Conservation (phyloP, 805 yeast species). For the Komagataella kurtzmanii region DNA sequence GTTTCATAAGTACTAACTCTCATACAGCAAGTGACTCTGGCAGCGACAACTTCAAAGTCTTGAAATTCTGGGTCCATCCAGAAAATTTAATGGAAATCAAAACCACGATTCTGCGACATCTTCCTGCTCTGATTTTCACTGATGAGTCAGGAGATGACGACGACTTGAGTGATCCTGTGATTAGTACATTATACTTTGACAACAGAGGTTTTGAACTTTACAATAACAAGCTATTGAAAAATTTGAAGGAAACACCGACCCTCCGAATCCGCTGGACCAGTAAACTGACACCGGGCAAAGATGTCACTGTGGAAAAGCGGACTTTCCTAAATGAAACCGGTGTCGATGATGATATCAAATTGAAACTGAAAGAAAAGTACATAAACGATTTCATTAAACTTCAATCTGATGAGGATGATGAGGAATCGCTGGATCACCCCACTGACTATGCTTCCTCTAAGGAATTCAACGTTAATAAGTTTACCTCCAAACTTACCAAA, state of each 20-base stretch:
- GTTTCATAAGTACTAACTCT: slow-evolving; percentile 7
- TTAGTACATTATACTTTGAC: slow-evolving; percentile 93
- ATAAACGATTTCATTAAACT: slow-evolving; percentile 68
- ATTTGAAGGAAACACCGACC: slow-evolving; percentile 98
- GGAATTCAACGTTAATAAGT: slow-evolving; percentile 76
- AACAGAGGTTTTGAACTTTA: slow-evolving; percentile 81
- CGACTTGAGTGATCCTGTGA: slow-evolving; percentile 95
- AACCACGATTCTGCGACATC: slow-evolving; percentile 80
- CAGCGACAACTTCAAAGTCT: slow-evolving; percentile 33
- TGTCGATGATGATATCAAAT: slow-evolving; percentile 94
- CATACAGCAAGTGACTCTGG: slow-evolving; percentile 5
- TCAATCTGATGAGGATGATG: slow-evolving; percentile 33
- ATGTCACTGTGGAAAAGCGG: slow-evolving; percentile 91
- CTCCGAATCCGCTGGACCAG: slow-evolving; percentile 98
- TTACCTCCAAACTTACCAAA: slow-evolving; percentile 90
- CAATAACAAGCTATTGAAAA: slow-evolving; percentile 83
- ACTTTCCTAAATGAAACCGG: slow-evolving; percentile 99
- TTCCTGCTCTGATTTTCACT: slow-evolving; percentile 93
- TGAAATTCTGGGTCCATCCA: slow-evolving; percentile 95
- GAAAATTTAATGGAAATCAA: slow-evolving; percentile 94
- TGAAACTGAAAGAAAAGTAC: slow-evolving; percentile 73
- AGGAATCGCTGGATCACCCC: slow-evolving; percentile 51
- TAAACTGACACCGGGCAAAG: slow-evolving; percentile 85
- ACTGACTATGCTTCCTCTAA: slow-evolving; percentile 86
- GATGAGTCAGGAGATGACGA: slow-evolving; percentile 56